These are phyloP conservation scores for Trichoderma simmonsii DNA, from an alignment of 2,329 filamentous ascomycete genomes.

Conservation along the genomic window DNA sequence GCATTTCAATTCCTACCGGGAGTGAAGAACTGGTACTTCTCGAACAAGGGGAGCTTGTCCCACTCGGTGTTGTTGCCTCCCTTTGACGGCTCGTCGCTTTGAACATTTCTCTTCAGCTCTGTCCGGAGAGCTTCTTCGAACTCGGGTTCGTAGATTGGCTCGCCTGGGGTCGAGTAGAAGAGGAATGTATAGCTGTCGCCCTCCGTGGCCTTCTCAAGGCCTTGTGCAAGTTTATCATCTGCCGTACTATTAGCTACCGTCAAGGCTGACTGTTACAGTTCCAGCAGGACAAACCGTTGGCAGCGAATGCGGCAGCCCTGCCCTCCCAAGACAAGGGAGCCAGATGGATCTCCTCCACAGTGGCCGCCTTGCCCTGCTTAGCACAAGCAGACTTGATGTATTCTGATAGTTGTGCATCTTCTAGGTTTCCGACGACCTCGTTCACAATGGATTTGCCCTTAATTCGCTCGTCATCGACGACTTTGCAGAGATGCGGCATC, in stretches of 20 bases:
- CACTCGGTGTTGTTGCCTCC: conserved; percentile 39
- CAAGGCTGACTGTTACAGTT: neutral
- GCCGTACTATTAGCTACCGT: neutral
- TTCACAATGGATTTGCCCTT: conserved; percentile 47
- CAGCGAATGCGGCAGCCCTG: conserved; percentile 44
- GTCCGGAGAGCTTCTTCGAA: conserved; percentile 63
- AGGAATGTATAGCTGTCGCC: conserved; percentile 67
- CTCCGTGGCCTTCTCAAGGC: conserved; percentile 39
- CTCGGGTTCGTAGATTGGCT: conserved; percentile 60
- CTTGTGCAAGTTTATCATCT: conserved; percentile 52
- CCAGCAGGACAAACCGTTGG: conserved; percentile 39
- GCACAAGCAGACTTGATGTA: conserved; percentile 49
- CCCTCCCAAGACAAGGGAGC: conserved; percentile 38
- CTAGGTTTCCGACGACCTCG: conserved; percentile 54
- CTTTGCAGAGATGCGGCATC: conserved; percentile 51
- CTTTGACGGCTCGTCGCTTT: conserved; percentile 30
- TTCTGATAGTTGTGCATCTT: conserved; percentile 39
- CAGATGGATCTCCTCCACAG: conserved; percentile 42
- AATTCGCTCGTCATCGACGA: conserved; percentile 36
- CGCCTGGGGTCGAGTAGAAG: conserved; percentile 63
- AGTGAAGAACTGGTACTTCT: conserved; percentile 92
- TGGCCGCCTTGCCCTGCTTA: conserved; percentile 35
- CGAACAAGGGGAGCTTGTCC: conserved; percentile 63
- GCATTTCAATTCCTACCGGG: conserved; percentile 56
- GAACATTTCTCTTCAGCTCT: conserved; percentile 66